phyloP scores from a whole-genome alignment of 129 eudicot species.

The Centrapalus pauciflorus region DNA sequence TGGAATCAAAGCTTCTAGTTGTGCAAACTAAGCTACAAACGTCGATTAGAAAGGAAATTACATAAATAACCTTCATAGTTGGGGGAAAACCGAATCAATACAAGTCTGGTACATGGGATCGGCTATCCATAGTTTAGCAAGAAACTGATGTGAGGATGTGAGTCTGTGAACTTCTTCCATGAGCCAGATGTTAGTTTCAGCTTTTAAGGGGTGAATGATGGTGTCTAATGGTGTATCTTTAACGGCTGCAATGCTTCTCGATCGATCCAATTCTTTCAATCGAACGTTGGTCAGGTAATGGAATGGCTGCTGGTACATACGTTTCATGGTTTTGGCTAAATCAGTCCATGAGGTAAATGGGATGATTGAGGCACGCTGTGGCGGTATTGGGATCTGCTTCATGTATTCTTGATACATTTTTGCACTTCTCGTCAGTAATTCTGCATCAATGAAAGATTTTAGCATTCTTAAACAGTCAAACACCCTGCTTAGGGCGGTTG shows the following conservation, averaged over 20 bases:
- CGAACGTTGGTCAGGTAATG: slow-evolving; percentile 77
- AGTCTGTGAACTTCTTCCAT: slow-evolving; percentile 77
- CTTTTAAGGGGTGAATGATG: slow-evolving; percentile 64
- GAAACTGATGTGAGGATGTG: slow-evolving; percentile 44
- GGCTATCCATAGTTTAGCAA: slow-evolving; percentile 50
- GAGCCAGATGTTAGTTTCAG: slow-evolving; percentile 78
- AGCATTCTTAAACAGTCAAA: neutral
- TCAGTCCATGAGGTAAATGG: slow-evolving; percentile 68
- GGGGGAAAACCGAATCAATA: slow-evolving; percentile 50
- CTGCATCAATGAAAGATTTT: slow-evolving; percentile 29
- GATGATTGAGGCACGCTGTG: slow-evolving; percentile 43
- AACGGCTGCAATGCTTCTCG: slow-evolving; percentile 31
- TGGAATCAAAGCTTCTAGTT: slow-evolving; percentile 6
- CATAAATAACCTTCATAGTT: slow-evolving; percentile 15
- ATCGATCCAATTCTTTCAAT: slow-evolving; percentile 53
- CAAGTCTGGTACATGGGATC: slow-evolving; percentile 49
- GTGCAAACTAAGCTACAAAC: slow-evolving; percentile 16
- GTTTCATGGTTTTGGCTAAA: slow-evolving; percentile 54
- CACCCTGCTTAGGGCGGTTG: neutral
- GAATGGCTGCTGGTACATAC: slow-evolving; percentile 65
- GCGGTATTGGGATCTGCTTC: slow-evolving; percentile 64
- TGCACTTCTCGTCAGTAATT: slow-evolving; percentile 39
- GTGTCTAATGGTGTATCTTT: slow-evolving; percentile 48
- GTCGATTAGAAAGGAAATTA: neutral
- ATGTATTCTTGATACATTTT: slow-evolving; percentile 69